Conservation (phyloP, 306 rosid species). For the Malus domestica region DNA sequence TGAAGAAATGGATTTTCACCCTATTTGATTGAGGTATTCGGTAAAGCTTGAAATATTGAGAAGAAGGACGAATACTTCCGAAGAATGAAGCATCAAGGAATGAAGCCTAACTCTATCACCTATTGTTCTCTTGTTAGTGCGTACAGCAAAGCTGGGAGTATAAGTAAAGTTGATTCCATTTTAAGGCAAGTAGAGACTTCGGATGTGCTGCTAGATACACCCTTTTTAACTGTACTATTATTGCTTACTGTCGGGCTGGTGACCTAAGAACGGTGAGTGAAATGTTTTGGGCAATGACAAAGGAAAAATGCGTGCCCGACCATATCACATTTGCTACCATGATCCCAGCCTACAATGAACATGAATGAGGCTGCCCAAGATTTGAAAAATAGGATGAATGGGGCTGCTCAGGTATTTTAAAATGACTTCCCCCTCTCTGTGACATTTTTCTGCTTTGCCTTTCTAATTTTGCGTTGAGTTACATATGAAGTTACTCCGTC, state of each 20-base stretch:
- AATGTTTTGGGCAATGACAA: conserved; percentile 60
- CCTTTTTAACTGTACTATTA: conserved; percentile 52
- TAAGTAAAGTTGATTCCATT: conserved; percentile 62
- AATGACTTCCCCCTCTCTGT: background rate
- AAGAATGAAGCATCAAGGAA: conserved; percentile 71
- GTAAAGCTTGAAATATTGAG: conserved; percentile 61
- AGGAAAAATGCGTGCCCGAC: conserved; percentile 59
- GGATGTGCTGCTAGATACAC: conserved; percentile 47
- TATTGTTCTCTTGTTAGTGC: conserved; percentile 78
- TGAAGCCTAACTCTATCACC: conserved; percentile 78
- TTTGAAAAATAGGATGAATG: conserved; percentile 27
- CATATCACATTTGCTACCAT: conserved; percentile 53
- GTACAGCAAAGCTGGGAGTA: conserved; percentile 49
- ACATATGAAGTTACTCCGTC: background rate
- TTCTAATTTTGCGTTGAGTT: background rate
- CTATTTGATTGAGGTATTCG: conserved; percentile 74
- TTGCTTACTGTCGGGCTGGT: conserved; percentile 63
- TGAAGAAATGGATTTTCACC: conserved; percentile 60
- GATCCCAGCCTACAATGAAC: conserved; percentile 58
- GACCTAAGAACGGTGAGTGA: conserved; percentile 54
- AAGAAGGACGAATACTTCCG: conserved; percentile 58
- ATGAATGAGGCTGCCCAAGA: conserved; percentile 63
- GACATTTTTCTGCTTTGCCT: background rate
- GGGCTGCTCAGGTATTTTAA: conserved; percentile 25
- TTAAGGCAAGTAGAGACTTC: conserved; percentile 70